These are phyloP conservation scores for Eutrema heterophyllum DNA, from an alignment of 345 rosid species.

Conservation along the genomic window DNA sequence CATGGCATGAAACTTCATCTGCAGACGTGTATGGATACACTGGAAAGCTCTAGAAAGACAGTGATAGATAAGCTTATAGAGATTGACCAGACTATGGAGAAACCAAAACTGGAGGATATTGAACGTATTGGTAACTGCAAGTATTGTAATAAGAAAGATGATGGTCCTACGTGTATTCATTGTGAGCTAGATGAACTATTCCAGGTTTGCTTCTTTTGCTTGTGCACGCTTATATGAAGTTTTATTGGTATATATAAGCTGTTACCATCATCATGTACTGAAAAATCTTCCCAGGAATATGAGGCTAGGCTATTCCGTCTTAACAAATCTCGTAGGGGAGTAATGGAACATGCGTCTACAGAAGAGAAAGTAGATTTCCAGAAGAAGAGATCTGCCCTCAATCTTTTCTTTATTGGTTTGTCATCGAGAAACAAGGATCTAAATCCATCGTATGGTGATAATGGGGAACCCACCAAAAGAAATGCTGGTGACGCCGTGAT, in stretches of 20 bases:
- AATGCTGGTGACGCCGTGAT: conserved; percentile 57
- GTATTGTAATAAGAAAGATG: conserved; percentile 53
- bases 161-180: conserved; percentile 78
- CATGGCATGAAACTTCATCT: conserved; percentile 76
- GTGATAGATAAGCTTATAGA: conserved; percentile 62
- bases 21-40: conserved; percentile 66
- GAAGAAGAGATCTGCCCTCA: conserved; percentile 72
- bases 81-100: conserved; percentile 74
- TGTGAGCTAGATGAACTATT: conserved; percentile 84
- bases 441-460: conserved; percentile 32
- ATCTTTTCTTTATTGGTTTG: conserved; percentile 75
- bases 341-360: conserved; percentile 68
- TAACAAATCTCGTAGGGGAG: conserved; percentile 59
- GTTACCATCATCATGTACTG: conserved; percentile 7
- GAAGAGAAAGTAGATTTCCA: conserved; percentile 75
- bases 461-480: conserved; percentile 54
- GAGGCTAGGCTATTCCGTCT: conserved; percentile 90
- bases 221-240: conserved; percentile 9
- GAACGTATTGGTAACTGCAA: conserved; percentile 68
- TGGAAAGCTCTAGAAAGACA: conserved; percentile 63
- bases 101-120: conserved; percentile 75
- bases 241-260: neutral
- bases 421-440: conserved; percentile 44
- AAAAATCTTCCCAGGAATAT: conserved; percentile 51
- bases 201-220: conserved; percentile 46